Base-by-base conservation (phyloP, 192 early-diverging fungal genomes). In the Thamnidium elegans region DNA sequence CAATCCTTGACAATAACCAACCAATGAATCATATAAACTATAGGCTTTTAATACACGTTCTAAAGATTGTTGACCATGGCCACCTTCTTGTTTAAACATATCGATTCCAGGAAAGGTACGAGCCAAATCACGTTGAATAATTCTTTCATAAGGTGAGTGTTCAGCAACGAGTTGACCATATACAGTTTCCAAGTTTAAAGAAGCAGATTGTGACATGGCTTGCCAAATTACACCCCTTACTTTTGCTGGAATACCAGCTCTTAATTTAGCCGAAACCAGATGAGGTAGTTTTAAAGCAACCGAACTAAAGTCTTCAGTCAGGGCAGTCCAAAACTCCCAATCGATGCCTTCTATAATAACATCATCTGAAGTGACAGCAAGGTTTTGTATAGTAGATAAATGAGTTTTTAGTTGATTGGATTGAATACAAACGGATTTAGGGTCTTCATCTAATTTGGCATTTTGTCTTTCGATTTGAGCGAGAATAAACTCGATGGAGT, bases 1-100 rank as follows among this genome's bases (percentile, higher is more conserved):
- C 20, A 99, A 83, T 15, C 97, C 97, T 79, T 99, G 97, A 77
- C 97, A 99, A 70, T 99, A 99, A 7, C 97, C 97, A 26, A 99
- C 89, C 71, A 94, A 86, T 14, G 87, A 75, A 73, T 99, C 97
- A 74, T 94, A 99, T 23, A 97, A 69, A 45, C 88, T 90, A 69
- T 99, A 99, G 8, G 95, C 95, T 74, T 92, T 92, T 46, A 96
- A 78, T n/a, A 99, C 83, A 63, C 93, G 87, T 68, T 89, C 88
- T 77, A 99, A 80, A 47, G 84, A 78, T 62, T 86, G 83, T 79
- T 99, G 96, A 11, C 93, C 95, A 50, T 87, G 79, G 19, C 92
- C 94, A 42, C 79, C 84, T 63, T 88, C 84, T 54, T 90, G 77
- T 52, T 85, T 82, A 66, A 99, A 99, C 79, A 92, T 90, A 17